phyloP scores from a whole-genome alignment of 441 rosid genomes.

The Pelargonium australe region DNA sequence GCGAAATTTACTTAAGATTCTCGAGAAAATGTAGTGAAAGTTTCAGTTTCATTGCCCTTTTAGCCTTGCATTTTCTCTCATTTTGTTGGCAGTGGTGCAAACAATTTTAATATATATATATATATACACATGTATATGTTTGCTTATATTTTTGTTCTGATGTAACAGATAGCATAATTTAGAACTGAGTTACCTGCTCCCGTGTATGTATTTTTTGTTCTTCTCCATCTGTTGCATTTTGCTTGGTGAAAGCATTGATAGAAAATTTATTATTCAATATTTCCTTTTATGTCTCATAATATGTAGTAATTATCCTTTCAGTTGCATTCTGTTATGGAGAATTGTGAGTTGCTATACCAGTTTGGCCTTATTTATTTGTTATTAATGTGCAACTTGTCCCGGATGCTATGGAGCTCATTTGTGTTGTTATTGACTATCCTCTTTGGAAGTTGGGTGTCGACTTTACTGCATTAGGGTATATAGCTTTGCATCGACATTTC shows the following conservation, averaged over 20 bases:
- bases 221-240: not conserved
- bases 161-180: not conserved
- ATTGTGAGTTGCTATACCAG: not conserved
- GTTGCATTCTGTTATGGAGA: not conserved
- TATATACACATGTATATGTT: no score
- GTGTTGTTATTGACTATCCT: not conserved
- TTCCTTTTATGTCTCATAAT: not conserved
- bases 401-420: not conserved
- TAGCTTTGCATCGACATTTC: not conserved
- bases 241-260: not conserved
- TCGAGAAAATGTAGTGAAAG: not conserved
- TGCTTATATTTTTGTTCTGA: not conserved
- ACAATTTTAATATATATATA: no score
- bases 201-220: not conserved
- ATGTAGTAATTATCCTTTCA: not conserved
- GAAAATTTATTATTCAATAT: not conserved
- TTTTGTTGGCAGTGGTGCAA: not conserved
- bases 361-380: not conserved
- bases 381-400: not conserved
- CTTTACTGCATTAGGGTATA: not conserved
- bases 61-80: not conserved
- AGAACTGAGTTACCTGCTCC: not conserved
- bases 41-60: not conserved
- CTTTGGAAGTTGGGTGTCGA: not conserved
- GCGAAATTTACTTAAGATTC: no score